These are phyloP conservation scores for Exophiala calicioides DNA, from an alignment of 2,329 filamentous ascomycete species.

Conservation along the genomic window DNA sequence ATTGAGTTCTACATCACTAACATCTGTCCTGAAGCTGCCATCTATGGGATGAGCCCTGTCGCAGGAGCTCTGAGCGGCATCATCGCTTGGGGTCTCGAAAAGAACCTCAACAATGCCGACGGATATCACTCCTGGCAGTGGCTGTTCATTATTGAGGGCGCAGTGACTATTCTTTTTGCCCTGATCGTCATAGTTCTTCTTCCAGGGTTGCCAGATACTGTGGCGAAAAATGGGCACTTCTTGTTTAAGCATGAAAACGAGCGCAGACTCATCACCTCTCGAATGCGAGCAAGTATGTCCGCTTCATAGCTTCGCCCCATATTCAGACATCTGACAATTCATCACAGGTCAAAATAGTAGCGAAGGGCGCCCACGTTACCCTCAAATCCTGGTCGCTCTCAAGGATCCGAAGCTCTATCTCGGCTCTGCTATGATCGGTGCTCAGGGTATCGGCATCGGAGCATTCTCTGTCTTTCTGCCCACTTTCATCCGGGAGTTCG, in stretches of 20 bases:
- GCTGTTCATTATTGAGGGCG: slow-evolving; percentile 54
- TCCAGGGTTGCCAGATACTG: slow-evolving; percentile 40
- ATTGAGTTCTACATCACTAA: not conserved
- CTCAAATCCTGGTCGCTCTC: slow-evolving; percentile 9
- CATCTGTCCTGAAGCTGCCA: slow-evolving; percentile 54
- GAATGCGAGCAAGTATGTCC: not conserved
- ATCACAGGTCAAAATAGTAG: slow-evolving; percentile 6
- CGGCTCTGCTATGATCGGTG: slow-evolving; percentile 1
- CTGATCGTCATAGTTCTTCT: slow-evolving; percentile 67
- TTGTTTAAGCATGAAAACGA: slow-evolving; percentile 1
- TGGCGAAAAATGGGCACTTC: slow-evolving; percentile 5
- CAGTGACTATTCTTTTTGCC: slow-evolving; percentile 1
- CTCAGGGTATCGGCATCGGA: slow-evolving; percentile 2
- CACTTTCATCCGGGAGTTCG: slow-evolving; percentile 16
- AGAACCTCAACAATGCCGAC: slow-evolving; percentile 60
- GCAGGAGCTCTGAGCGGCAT: slow-evolving; percentile 71
- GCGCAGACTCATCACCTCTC: slow-evolving; percentile 1
- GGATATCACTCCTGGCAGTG: slow-evolving; percentile 69
- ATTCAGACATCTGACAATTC: not conserved
- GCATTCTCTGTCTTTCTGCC: slow-evolving; percentile 14
- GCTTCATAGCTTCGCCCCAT: not conserved
- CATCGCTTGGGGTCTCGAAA: slow-evolving; percentile 64
- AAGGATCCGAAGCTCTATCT: slow-evolving; percentile 18
- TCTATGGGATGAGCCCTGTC: slow-evolving; percentile 46
- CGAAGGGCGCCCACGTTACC: not conserved